Evolutionary conservation across 2,329 filamentous ascomycete species (phyloP), one percentile per base, ranked within the genome.

Genomic region (Nemania sp.): DNA sequence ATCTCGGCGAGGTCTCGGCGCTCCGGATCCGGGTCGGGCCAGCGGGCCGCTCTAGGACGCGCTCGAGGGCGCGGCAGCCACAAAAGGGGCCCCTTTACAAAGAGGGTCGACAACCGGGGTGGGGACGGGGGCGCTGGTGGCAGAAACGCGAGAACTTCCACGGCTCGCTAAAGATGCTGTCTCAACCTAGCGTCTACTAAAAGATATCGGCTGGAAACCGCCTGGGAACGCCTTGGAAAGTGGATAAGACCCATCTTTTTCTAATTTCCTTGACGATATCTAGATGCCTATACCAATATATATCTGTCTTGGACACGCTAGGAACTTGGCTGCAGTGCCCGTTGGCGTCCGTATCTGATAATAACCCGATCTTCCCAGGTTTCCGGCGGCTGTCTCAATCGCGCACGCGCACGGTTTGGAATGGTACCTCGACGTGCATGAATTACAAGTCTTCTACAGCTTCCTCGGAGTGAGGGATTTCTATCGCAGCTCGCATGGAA

Each of bases 1-100:
- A 47, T 64, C 62, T 64, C 58, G 62, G 62, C 62, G 35, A 54
- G 58, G 50, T 59, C 62, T 64, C 59, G 62, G 62, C 54, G 52
- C 17, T 52, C 62, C 62, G 62, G 62, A 62, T 64, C 57, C 40
- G 59, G 55, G 34, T 58, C 59, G 62, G 62, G 42, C 58, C 53
- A 61, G 58, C 61, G 54, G 57, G 46, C 57, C 54, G 61, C 51
- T 61, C 45, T 54, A 55, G 40, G 54, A 37, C 4, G 35, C 54
- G 61, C 51, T 61, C 45, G 50, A 55, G 40, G 54, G 32, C 4
- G 35, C 59, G 54, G 62, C 51, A 53, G 17, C 57, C 34, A 47
- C 48, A 49, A 54, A 55, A 58, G 52, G 58, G 54, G 54, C 25
- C 15, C 18, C 46, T 39, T 18, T 49, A 5, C n/a, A 5, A 57